Evolutionary conservation across 2,329 filamentous ascomycete species (phyloP).

Genomic region (Monascus ruber): DNA sequence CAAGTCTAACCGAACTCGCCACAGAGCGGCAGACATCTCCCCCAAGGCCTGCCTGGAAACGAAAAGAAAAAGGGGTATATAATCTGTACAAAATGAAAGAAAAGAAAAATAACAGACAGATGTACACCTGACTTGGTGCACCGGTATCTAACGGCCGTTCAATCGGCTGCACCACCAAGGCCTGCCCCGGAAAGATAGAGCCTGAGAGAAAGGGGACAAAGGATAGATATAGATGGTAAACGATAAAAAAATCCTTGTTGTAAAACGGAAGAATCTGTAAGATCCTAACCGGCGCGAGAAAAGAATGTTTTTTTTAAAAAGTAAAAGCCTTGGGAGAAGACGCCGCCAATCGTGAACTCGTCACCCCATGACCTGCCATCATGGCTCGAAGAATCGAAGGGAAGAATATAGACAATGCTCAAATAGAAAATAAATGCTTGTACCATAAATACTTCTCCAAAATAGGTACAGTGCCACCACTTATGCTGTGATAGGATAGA

Average conservation of each 20-base stretch:
- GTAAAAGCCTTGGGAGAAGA: too few relatives aligned
- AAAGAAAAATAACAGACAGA: background rate
- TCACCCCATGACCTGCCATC: too few relatives aligned
- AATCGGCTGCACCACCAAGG: background rate
- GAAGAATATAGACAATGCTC: slow-evolving; percentile 7
- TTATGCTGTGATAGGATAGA: too few relatives aligned
- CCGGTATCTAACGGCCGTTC: too few relatives aligned
- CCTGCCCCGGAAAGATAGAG: background rate
- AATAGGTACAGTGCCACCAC: slow-evolving; percentile 14
- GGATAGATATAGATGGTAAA: too few relatives aligned
- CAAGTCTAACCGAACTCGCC: background rate
- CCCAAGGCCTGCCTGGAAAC: background rate
- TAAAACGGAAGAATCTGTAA: background rate
- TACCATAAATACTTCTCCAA: slow-evolving; percentile 5
- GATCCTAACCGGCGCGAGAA: background rate
- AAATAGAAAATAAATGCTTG: slow-evolving; percentile 6
- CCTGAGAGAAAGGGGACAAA: too few relatives aligned
- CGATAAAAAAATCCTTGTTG: too few relatives aligned
- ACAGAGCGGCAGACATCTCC: background rate
- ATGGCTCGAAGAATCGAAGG: slow-evolving; percentile 2
- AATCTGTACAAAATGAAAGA: background rate
- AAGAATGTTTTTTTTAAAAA: background rate
- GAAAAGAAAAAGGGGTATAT: background rate
- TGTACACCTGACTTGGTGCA: background rate
- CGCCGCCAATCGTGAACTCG: too few relatives aligned